Evolutionary conservation across 2,329 filamentous ascomycete genomes (phyloP).

Genomic region (Paecilomyces niveus): DNA sequence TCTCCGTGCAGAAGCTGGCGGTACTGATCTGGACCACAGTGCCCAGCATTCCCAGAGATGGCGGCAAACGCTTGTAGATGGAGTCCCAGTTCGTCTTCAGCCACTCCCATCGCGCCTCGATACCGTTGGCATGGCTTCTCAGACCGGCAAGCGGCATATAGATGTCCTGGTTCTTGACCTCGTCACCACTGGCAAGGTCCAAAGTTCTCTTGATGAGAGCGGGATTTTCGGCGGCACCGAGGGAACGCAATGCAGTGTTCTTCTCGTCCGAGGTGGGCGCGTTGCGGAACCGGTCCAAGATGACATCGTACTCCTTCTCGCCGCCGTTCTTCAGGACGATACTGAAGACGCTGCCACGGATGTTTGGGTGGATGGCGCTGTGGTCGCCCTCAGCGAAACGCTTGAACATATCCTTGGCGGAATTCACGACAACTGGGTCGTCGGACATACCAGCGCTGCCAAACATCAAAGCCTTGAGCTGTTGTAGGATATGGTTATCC

Average conservation of each 20-base stretch:
- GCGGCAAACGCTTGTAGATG: constrained; percentile 72
- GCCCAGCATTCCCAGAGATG: constrained; percentile 79
- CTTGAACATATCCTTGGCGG: constrained; percentile 82
- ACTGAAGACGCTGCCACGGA: constrained; percentile 77
- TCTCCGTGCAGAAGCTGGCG: constrained; percentile 67
- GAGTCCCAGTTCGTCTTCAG: constrained; percentile 84
- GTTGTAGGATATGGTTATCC: constrained; percentile 84
- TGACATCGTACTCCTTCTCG: constrained; percentile 73
- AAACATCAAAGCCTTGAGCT: constrained; percentile 91
- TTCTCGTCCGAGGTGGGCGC: constrained; percentile 79
- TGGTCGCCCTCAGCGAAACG: constrained; percentile 75
- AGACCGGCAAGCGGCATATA: constrained; percentile 81
- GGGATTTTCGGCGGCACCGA: constrained; percentile 71
- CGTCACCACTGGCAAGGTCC: constrained; percentile 63
- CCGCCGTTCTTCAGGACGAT: constrained; percentile 80
- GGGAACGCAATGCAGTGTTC: constrained; percentile 77
- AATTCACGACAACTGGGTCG: constrained; percentile 69
- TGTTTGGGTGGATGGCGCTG: constrained; percentile 82
- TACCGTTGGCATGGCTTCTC: constrained; percentile 67
- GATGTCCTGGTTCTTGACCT: constrained; percentile 91
- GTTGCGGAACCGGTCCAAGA: constrained; percentile 67
- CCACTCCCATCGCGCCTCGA: constrained; percentile 75
- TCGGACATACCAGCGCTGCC: constrained; percentile 73
- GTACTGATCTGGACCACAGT: constrained; percentile 77
- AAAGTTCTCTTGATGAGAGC: constrained; percentile 77